Evolutionary conservation across 352 stramenopile species (phyloP).

Genomic region (Globisporangium canariense): DNA sequence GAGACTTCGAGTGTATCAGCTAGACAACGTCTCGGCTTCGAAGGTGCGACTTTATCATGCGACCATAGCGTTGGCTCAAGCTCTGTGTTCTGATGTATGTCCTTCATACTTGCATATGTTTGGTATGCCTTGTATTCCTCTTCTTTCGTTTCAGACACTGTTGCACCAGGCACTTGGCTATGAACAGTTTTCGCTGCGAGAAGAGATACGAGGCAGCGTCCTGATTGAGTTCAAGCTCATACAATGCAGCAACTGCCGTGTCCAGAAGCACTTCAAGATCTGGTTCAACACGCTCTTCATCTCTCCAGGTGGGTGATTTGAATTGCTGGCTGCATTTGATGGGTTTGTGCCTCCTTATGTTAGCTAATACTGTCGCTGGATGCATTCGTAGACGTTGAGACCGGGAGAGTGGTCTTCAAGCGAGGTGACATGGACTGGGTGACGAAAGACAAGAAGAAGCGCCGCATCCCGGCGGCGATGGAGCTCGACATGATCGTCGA

Average conservation of each 20-base stretch:
- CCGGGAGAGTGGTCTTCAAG: constrained; percentile 32
- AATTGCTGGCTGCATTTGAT: constrained; percentile 2
- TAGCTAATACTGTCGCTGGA: not conserved
- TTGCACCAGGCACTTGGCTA: constrained; percentile 49
- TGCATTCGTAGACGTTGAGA: constrained; percentile 27
- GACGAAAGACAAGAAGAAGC: constrained; percentile 55
- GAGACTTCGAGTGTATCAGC: constrained; percentile 45
- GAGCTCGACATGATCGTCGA: constrained; percentile 51
- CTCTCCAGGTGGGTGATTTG: constrained; percentile 19
- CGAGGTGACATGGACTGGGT: constrained; percentile 68
- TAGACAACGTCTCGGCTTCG: constrained; percentile 20
- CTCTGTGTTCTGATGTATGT: not conserved
- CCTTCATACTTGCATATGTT: not conserved
- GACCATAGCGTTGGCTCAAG: not conserved
- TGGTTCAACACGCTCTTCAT: constrained; percentile 73
- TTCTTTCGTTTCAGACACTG: constrained; percentile 16
- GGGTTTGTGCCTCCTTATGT: not conserved
- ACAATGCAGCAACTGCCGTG: constrained; percentile 33
- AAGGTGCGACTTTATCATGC: constrained; percentile 21
- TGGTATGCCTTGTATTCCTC: not conserved
- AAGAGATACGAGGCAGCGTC: constrained; percentile 47
- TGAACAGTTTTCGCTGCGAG: constrained; percentile 45
- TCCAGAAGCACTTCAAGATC: constrained; percentile 65
- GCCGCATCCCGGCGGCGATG: constrained; percentile 55
- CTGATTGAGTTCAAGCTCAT: constrained; percentile 56